Evolutionary conservation across 1,284 basidiomycete genomes (phyloP).

Genomic region (Neotropicomus parvogracilis): DNA sequence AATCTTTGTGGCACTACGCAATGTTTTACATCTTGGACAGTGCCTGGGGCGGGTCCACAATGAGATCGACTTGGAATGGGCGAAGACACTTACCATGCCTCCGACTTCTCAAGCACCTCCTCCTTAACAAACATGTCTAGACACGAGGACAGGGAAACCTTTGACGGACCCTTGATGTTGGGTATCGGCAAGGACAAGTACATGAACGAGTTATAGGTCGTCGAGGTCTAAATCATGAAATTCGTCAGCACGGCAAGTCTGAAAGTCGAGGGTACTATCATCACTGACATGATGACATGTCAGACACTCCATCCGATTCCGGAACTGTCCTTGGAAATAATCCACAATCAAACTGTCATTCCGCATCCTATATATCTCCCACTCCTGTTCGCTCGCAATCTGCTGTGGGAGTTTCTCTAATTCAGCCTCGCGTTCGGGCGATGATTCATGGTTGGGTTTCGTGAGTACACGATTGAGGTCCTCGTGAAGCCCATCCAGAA

Average conservation of each 20-base stretch:
- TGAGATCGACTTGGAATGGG: constrained; percentile 1
- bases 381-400: constrained; percentile 90
- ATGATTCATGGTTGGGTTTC: constrained; percentile 70
- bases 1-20: constrained; percentile 71
- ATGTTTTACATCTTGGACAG: constrained; percentile 82
- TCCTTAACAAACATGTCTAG: constrained; percentile 89
- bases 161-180: constrained; percentile 53
- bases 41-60: constrained; percentile 52
- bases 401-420: constrained; percentile 85
- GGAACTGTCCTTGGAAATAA: constrained; percentile 96
- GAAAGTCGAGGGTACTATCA: neutral
- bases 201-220: constrained; percentile 97
- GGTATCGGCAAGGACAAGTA: constrained; percentile 93
- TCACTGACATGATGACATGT: constrained; percentile 81
- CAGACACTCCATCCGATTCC: constrained; percentile 86
- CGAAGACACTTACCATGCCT: constrained; percentile 75
- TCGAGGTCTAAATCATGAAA: constrained; percentile 73
- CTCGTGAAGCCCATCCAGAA: constrained; percentile 94
- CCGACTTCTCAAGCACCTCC: constrained; percentile 89
- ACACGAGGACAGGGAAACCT: constrained; percentile 76
- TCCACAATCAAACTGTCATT: constrained; percentile 96
- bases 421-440: constrained; percentile 84
- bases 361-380: constrained; percentile 85
- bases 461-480: constrained; percentile 88
- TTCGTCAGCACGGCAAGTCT: constrained; percentile 9